Evolutionary conservation across 2,329 filamentous ascomycete species (phyloP).

Genomic region (Colletotrichum theobromicola): DNA sequence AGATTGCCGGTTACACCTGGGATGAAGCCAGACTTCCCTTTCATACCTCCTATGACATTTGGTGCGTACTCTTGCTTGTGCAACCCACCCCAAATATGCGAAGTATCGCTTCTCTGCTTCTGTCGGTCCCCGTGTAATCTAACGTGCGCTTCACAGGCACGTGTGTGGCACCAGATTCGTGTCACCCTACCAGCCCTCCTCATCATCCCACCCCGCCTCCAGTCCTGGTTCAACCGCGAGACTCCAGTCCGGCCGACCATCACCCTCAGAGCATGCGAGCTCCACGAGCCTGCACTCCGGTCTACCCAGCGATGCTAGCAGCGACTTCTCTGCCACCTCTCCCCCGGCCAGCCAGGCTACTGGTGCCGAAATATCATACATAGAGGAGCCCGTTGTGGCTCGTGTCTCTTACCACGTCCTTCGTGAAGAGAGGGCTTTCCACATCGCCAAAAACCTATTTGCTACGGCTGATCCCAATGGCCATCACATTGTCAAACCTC

Average conservation of each 20-base stretch:
- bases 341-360: conserved; percentile 35
- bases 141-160: conserved; percentile 53
- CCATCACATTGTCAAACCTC: conserved; percentile 78
- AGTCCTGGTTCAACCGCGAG: conserved; percentile 49
- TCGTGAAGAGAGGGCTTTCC: conserved; percentile 85
- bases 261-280: conserved; percentile 45
- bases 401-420: conserved; percentile 83
- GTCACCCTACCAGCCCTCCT: conserved; percentile 52
- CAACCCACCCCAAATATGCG: neutral
- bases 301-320: conserved; percentile 41
- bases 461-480: conserved; percentile 74
- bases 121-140: conserved; percentile 6
- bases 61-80: conserved; percentile 52
- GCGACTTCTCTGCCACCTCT: conserved; percentile 42
- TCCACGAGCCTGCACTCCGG: conserved; percentile 34
- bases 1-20: conserved; percentile 79
- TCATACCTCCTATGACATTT: conserved; percentile 85
- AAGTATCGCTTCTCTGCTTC: neutral
- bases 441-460: conserved; percentile 77
- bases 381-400: conserved; percentile 75
- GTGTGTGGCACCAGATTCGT: conserved; percentile 68
- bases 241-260: conserved; percentile 47
- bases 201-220: conserved; percentile 44
- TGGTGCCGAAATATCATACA: conserved; percentile 55
- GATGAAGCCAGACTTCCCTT: conserved; percentile 66